Percentiles rank a stretch among this genome's conserved stretches.
These are phyloP conservation scores for Dendrobium nobile DNA, from an alignment of 106 monocot genomes.

Conservation along the genomic window DNA sequence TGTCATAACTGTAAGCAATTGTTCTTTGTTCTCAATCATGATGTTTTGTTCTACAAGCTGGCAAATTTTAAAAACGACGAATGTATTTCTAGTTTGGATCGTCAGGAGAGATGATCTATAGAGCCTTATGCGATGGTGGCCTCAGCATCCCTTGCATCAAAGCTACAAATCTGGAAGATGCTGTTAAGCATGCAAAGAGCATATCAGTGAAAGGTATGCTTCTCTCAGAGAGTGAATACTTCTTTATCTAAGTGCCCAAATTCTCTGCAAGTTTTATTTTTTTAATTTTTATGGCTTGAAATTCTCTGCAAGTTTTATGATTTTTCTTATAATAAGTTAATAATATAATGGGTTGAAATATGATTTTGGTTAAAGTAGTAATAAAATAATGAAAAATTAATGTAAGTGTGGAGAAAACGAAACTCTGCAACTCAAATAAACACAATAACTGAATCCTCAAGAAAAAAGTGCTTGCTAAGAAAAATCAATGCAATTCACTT, in stretches of 20 bases:
- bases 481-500: no score
- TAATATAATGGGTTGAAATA: background rate
- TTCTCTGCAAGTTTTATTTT: background rate
- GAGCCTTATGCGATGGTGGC: conserved; percentile 21
- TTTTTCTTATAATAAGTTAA: background rate
- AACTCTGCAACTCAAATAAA: no score
- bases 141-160: conserved; percentile 32
- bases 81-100: conserved; percentile 33
- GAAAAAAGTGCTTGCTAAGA: no score
- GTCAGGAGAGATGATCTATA: conserved; percentile 34
- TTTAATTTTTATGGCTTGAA: background rate
- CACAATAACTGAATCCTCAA: no score
- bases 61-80: background rate
- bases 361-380: no score
- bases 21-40: conserved; percentile 5
- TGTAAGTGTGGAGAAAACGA: no score
- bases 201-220: conserved; percentile 31
- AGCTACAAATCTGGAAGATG: conserved; percentile 27
- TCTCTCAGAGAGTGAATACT: background rate
- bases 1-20: conserved; percentile 34
- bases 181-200: conserved; percentile 28
- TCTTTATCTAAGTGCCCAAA: background rate
- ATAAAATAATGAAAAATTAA: no score
- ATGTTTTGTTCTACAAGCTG: background rate
- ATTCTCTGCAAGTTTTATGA: background rate